These are phyloP conservation scores for Collybia mongolica DNA, from an alignment of 768 basidiomycete species.

Conservation along the genomic window DNA sequence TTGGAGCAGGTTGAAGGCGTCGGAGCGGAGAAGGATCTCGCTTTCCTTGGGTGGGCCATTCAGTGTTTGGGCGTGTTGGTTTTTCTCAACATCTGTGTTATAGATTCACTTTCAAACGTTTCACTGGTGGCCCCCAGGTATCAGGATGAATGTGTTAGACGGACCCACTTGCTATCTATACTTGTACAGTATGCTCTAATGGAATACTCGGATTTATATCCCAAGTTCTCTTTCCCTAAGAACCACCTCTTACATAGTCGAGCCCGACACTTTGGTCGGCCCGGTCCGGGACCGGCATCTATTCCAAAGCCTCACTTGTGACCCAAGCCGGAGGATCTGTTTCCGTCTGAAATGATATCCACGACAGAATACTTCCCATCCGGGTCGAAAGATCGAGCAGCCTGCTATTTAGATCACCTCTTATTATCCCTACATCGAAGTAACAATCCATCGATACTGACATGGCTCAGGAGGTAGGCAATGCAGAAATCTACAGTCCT, in stretches of 20 bases:
- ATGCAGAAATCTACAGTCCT: conserved; percentile 52
- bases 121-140: conserved; percentile 35
- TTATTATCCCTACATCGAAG: too few relatives aligned
- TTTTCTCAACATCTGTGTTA: conserved; percentile 6
- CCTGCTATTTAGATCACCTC: too few relatives aligned
- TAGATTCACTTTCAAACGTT: conserved; percentile 88
- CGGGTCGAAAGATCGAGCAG: too few relatives aligned
- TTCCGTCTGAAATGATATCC: not conserved
- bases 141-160: conserved; percentile 10
- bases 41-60: conserved; percentile 57
- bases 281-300: too few relatives aligned
- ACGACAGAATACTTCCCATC: not conserved
- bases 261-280: not conserved
- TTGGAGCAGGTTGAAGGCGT: conserved; percentile 60
- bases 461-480: conserved; percentile 24
- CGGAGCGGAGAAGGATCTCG: conserved; percentile 65
- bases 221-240: too few relatives aligned
- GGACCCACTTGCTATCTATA: conserved; percentile 3
- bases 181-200: conserved; percentile 11
- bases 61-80: conserved; percentile 1
- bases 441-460: too few relatives aligned
- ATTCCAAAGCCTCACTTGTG: too few relatives aligned
- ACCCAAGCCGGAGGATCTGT: too few relatives aligned
- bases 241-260: too few relatives aligned
- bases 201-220: conserved; percentile 4